Percentiles rank a stretch among this genome's conserved stretches.
These are phyloP conservation scores for Catharanthus roseus DNA, from an alignment of 257 asterid species.

Conservation along the genomic window DNA sequence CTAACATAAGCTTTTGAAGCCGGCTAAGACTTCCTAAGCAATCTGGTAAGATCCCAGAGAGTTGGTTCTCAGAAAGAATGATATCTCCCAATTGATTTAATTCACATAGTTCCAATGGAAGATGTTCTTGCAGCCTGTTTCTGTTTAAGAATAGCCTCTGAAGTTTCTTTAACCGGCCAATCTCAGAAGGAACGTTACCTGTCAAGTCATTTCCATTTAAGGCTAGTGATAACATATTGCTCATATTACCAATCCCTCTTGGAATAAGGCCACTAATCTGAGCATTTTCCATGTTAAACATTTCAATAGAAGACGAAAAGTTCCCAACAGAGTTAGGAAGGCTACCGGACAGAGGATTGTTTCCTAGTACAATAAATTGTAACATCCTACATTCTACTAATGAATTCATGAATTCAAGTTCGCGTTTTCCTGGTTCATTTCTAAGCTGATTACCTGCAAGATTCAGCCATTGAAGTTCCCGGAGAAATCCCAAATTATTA, in stretches of 20 bases:
- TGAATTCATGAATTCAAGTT: slow-evolving; percentile 12
- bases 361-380: background rate
- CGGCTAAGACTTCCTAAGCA: slow-evolving; percentile 21
- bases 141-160: background rate
- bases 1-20: background rate
- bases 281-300: background rate
- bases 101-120: slow-evolving; percentile 21
- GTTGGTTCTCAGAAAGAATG: slow-evolving; percentile 10
- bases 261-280: slow-evolving; percentile 29
- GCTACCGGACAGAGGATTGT: slow-evolving; percentile 20
- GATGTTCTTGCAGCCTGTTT: slow-evolving; percentile 19
- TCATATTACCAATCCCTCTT: slow-evolving; percentile 28
- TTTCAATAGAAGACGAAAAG: slow-evolving; percentile 24
- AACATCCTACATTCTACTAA: slow-evolving; percentile 16
- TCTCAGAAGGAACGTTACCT: slow-evolving; percentile 12
- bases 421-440: slow-evolving; percentile 5
- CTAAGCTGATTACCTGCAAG: slow-evolving; percentile 23
- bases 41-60: slow-evolving; percentile 21
- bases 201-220: slow-evolving; percentile 7
- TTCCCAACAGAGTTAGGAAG: slow-evolving; percentile 34
- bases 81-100: slow-evolving; percentile 14
- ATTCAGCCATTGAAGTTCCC: slow-evolving; percentile 18
- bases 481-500: slow-evolving; percentile 27
- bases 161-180: slow-evolving; percentile 5
- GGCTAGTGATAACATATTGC: slow-evolving; percentile 2